Base-by-base conservation (phyloP, 768 basidiomycete genomes). In the Erythrobasidium yunnanense region DNA sequence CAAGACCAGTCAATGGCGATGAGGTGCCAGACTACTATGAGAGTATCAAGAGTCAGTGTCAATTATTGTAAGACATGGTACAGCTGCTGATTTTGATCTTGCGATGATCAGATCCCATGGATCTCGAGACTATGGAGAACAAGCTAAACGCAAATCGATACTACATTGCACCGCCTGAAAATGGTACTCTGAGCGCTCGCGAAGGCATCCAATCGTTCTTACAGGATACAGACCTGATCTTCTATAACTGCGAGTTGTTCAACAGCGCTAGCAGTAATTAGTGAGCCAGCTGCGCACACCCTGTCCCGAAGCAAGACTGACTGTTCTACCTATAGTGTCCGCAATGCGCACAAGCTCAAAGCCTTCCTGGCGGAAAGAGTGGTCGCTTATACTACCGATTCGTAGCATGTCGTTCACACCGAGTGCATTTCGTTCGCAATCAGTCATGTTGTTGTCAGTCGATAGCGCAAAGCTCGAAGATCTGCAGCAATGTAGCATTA, bases 121-220 rank as follows among this genome's bases (percentile, higher is more conserved):
- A 99, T 76, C 82, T 97, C 68, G 79, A 80, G 65, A 93, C 89
- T 2, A 93, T 97, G 84, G 86, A 88, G 72, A 81, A 85, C 74
- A 96, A 90, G 76, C 82, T 97, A 23, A 86, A 90, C 47, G 83
- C 80, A 22, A 88, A 87, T 74, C 83, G 86, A 71, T 99, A 96
- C 76, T 34, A 67, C 27, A 52, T 50, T 25, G n/a, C 50, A 4
- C 49, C 63, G 34, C 34, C 76, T 80, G 45, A 8, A 25, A 30
- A 49, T 22, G 27, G 29, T 3, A n/a, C 47, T 25, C 29, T 49
- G 32, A 46, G 49, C 6, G 18, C 80, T 92, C 20, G 60, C n/a
- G 47, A 63, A 38, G 60, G 47, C 49, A 23, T 63, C 65, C 85
- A 87, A 52, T 78, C 79, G 42, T 93, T 96, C 74, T 76, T 85